Base-by-base conservation (phyloP, 495 filamentous ascomycete species). In the Xylaria venustula region DNA sequence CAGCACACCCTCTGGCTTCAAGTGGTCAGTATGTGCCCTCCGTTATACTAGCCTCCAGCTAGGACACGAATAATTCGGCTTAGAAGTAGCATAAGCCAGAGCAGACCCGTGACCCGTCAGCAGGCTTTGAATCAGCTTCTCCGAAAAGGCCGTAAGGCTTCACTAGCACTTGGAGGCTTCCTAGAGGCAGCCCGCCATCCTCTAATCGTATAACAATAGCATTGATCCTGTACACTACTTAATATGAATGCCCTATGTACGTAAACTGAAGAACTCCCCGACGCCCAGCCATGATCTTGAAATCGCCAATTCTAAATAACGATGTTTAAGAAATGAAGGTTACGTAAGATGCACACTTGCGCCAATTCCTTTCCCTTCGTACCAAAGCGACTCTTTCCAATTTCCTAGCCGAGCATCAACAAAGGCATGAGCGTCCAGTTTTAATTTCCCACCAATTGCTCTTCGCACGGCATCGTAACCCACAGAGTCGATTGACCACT, bases 401-500 rank as follows among this genome's bases (percentile, higher is more conserved):
- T 82, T 72, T n/a, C 87, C 88, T 54, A 97, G 70, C 66, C 81
- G 79, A 20, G 97, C 75, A 26, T 83, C 84, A 15, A 93, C 86
- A 32, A 82, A 77, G 7, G 92, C 94, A 59, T 79, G 77, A n/a
- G 92, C 88, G 73, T 92, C 88, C 60, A 98, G 69, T 71, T 88
- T 87, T 64, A 97, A 71, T 26, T 75, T 77, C 0, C 93, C 91
- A 11, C 93, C 91, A n/a, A 98, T 71, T n/a, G 94, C 93, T 66
- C 85, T 85, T 65, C 79, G 85, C 28, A 98, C 75, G 34, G 87
- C 87, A 23, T 90, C 88, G 71, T 93, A 96, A 2, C 93, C 94
- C 41, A 95, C 85, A 11, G 87, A 86, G 14, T 83, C 87, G 1
- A 93, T 54, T 44, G 82, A 84, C 85, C 93, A 89, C 26, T 88